Conservation (phyloP, 2,329 filamentous ascomycete species). For the Monosporascus sp. region DNA sequence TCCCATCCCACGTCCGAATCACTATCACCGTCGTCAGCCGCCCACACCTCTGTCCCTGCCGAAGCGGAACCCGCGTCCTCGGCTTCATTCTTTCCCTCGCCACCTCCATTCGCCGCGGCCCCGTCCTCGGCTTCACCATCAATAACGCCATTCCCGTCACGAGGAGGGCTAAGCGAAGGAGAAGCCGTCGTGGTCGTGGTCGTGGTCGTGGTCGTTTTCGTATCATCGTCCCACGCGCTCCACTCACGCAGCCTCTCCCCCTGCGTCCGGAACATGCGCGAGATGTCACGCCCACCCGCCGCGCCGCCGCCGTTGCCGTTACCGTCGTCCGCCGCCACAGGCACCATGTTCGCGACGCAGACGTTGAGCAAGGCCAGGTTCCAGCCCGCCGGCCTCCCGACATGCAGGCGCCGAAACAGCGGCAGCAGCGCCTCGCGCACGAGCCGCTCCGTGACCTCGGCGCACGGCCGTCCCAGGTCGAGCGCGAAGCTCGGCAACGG, state of each 20-base stretch:
- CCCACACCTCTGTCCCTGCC: not conserved
- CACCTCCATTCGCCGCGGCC: not conserved
- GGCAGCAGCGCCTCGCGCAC: conserved; percentile 63
- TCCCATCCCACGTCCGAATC: conserved; percentile 1
- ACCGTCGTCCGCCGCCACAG: conserved; percentile 41
- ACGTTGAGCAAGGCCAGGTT: conserved; percentile 81
- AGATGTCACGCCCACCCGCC: conserved; percentile 65
- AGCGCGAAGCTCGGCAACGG: conserved; percentile 72
- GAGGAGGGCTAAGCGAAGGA: not conserved
- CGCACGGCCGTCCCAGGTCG: conserved; percentile 51
- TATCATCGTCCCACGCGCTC: conserved; percentile 35
- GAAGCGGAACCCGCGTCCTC: not conserved
- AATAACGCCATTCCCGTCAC: not conserved
- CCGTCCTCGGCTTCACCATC: not conserved
- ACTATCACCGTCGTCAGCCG: not conserved
- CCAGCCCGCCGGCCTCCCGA: conserved; percentile 63
- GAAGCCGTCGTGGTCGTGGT: not conserved
- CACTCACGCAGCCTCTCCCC: conserved; percentile 65
- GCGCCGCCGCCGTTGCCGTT: conserved; percentile 19
- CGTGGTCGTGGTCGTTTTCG: conserved; percentile 28
- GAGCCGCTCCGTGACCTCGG: conserved; percentile 60
- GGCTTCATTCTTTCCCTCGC: not conserved
- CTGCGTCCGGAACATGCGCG: conserved; percentile 74
- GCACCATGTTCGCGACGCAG: conserved; percentile 78
- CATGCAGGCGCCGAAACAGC: conserved; percentile 70